These are phyloP conservation scores for Ascosphaera apis DNA, from an alignment of 2,329 filamentous ascomycete species.

Conservation along the genomic window DNA sequence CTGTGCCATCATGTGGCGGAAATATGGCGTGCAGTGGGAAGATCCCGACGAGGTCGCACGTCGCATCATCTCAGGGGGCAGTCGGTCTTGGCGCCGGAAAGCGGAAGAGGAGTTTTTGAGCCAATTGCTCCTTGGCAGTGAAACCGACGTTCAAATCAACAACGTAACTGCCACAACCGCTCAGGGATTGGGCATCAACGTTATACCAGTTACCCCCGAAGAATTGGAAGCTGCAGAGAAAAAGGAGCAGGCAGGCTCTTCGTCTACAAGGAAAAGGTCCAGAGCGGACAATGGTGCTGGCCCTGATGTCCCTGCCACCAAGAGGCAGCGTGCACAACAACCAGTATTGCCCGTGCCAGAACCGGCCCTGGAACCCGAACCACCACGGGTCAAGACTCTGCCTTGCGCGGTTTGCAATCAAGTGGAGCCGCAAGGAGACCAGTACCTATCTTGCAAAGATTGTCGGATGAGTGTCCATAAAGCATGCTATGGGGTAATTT, in stretches of 20 bases:
- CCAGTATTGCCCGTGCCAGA: constrained; percentile 33
- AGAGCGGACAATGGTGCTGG: constrained; percentile 28
- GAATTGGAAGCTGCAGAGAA: constrained; percentile 34
- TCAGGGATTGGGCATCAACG: constrained; percentile 19
- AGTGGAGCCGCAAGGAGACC: constrained; percentile 46
- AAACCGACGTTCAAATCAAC: constrained; percentile 22
- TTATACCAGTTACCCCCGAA: constrained; percentile 15
- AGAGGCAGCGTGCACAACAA: constrained; percentile 39
- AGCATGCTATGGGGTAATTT: constrained; percentile 81
- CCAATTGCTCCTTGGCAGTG: constrained; percentile 22
- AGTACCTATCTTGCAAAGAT: constrained; percentile 58
- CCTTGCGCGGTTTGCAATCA: constrained; percentile 70
- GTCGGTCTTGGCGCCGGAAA: constrained; percentile 64
- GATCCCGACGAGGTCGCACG: constrained; percentile 77
- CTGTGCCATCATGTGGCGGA: constrained; percentile 82
- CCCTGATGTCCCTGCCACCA: constrained; percentile 27
- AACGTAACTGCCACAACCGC: constrained; percentile 21
- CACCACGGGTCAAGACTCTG: constrained; percentile 53
- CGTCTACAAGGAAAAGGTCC: no score
- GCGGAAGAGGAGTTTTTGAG: constrained; percentile 64
- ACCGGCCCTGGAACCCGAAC: constrained; percentile 45
- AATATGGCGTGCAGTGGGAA: constrained; percentile 91
- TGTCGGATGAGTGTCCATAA: constrained; percentile 83
- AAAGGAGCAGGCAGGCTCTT: no score
- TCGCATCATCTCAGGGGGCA: constrained; percentile 58